Percentiles rank a stretch among this genome's conserved stretches.
phyloP scores from a whole-genome alignment of 495 filamentous ascomycete species.

The Barbatosphaeria neglecta region DNA sequence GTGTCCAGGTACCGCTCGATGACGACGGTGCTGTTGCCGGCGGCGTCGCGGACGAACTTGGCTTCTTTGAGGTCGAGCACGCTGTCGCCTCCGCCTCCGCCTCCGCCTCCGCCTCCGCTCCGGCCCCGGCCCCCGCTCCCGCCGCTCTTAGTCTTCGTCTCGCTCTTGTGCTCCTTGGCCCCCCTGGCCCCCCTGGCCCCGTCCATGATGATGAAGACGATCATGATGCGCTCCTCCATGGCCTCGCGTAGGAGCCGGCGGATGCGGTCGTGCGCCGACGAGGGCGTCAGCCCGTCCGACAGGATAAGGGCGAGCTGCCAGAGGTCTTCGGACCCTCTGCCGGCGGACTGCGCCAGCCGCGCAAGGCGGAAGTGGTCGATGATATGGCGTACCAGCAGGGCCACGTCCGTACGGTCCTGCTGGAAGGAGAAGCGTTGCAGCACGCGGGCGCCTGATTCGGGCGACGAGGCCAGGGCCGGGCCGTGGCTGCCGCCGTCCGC shows the following conservation, averaged over 20 bases:
- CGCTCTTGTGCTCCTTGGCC: constrained; percentile 2
- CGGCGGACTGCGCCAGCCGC: constrained; percentile 40
- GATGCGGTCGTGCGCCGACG: constrained; percentile 64
- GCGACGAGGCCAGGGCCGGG: constrained; percentile 53
- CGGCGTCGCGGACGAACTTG: constrained; percentile 59
- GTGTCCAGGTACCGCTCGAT: constrained; percentile 85
- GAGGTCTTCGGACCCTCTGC: constrained; percentile 59
- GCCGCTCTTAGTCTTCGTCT: constrained; percentile 5
- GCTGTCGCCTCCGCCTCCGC: constrained; percentile 20
- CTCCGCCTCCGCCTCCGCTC: neutral
- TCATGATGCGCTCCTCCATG: constrained; percentile 89
- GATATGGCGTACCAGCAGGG: constrained; percentile 59
- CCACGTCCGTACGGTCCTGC: constrained; percentile 75
- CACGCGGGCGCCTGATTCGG: constrained; percentile 69
- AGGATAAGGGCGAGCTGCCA: constrained; percentile 94
- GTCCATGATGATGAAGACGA: constrained; percentile 94
- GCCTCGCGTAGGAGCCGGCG: constrained; percentile 71
- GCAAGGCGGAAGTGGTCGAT: constrained; percentile 75
- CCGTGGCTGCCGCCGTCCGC: constrained; percentile 40
- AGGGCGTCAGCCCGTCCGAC: constrained; percentile 82
- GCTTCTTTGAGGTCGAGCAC: constrained; percentile 77
- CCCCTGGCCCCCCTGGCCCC: constrained; percentile 37
- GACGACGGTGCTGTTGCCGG: constrained; percentile 40
- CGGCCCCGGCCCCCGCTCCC: neutral
- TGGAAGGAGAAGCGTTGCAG: constrained; percentile 79